phyloP scores from a whole-genome alignment of 169 alveolate genomes.

The Cytauxzoon felis region DNA sequence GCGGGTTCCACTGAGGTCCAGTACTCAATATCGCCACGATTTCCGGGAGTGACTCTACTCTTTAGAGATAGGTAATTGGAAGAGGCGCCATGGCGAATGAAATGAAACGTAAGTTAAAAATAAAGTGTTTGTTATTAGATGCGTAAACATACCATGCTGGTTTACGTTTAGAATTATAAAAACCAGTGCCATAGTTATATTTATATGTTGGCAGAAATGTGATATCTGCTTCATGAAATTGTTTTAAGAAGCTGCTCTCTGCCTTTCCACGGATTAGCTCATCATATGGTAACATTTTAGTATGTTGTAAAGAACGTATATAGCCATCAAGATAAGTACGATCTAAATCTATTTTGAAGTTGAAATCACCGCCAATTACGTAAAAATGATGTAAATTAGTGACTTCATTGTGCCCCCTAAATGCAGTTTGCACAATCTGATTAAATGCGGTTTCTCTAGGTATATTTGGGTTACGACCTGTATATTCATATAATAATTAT shows the following conservation, averaged over 20 bases:
- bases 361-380: slow-evolving; percentile 86
- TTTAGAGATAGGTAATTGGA: too few species aligned
- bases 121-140: too few species aligned
- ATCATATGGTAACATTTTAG: slow-evolving; percentile 56
- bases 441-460: too few species aligned
- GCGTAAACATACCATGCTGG: slow-evolving; percentile 95
- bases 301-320: slow-evolving; percentile 25
- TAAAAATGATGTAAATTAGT: slow-evolving; percentile 70
- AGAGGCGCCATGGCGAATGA: too few species aligned
- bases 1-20: too few species aligned
- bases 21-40: too few species aligned
- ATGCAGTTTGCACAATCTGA: slow-evolving; percentile 20
- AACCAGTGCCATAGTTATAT: slow-evolving; percentile 77
- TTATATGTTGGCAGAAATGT: slow-evolving; percentile 89
- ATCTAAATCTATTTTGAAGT: slow-evolving; percentile 76
- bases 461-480: too few species aligned
- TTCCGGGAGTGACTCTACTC: too few species aligned
- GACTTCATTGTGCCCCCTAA: slow-evolving; percentile 22
- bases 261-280: slow-evolving; percentile 61
- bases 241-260: slow-evolving; percentile 22
- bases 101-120: too few species aligned
- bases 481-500: too few species aligned
- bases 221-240: slow-evolving; percentile 78
- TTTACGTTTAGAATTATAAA: slow-evolving; percentile 82
- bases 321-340: slow-evolving; percentile 48